These are phyloP conservation scores for Rhodomyrtus psidioides DNA, from an alignment of 441 rosid species.

Conservation along the genomic window DNA sequence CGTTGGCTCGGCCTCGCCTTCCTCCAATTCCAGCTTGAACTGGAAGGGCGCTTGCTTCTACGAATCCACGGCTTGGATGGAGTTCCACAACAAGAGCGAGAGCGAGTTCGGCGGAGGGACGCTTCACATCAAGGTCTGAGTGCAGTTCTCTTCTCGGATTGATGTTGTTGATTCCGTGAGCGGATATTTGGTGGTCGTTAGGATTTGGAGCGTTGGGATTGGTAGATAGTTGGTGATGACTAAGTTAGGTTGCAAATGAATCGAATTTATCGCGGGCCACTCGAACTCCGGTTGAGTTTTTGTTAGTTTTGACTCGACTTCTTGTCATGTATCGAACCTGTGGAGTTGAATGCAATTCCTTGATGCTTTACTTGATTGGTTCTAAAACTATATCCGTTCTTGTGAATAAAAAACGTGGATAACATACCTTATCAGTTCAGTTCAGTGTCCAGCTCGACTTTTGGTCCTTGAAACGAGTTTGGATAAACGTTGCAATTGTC, in stretches of 20 bases:
- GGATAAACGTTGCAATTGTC: background rate
- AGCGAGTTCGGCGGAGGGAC: conserved; percentile 3
- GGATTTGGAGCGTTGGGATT: background rate
- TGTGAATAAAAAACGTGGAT: too few relatives aligned
- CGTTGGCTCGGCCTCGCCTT: background rate
- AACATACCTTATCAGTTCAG: background rate
- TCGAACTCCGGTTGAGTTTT: background rate
- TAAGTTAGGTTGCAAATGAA: background rate
- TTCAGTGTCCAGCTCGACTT: background rate
- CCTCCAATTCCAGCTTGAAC: background rate
- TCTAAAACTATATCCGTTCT: background rate
- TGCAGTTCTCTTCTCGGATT: background rate
- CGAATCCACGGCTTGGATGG: background rate
- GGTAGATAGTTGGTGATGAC: background rate
- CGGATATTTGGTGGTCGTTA: background rate
- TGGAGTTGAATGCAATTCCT: background rate
- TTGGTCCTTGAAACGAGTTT: background rate
- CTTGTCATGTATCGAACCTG: background rate
- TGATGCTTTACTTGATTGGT: background rate
- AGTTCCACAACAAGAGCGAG: background rate
- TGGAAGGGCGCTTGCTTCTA: conserved; percentile 3
- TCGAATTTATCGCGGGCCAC: background rate
- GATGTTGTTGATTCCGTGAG: background rate
- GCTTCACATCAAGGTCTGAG: background rate
- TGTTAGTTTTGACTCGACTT: background rate